Conservation (phyloP, 2,329 filamentous ascomycete genomes). For the Claviceps monticola region DNA sequence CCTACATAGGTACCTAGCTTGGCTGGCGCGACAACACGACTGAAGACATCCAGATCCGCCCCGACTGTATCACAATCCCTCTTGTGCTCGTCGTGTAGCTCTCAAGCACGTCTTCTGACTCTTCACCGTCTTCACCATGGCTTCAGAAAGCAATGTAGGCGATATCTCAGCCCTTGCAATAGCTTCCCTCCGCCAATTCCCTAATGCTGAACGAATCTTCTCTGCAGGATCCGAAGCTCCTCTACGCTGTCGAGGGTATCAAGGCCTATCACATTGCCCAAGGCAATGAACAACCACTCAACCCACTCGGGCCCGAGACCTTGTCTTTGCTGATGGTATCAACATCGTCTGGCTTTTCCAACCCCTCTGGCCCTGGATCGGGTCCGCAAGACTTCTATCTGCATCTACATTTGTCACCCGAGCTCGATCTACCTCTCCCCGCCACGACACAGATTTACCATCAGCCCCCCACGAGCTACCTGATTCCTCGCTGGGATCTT, state of each 20-base stretch:
- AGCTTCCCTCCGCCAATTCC: neutral
- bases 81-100: neutral
- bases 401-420: slow-evolving; percentile 84
- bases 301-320: slow-evolving; percentile 75
- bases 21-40: too few relatives aligned
- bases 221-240: slow-evolving; percentile 43
- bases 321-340: slow-evolving; percentile 93
- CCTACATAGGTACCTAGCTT: too few relatives aligned
- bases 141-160: slow-evolving; percentile 20
- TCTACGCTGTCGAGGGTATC: slow-evolving; percentile 69
- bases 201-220: neutral
- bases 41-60: too few relatives aligned
- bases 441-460: slow-evolving; percentile 97
- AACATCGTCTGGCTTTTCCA: slow-evolving; percentile 60
- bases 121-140: slow-evolving; percentile 10
- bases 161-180: neutral
- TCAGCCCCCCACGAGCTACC: slow-evolving; percentile 80
- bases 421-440: slow-evolving; percentile 84
- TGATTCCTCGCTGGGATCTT: slow-evolving; percentile 91
- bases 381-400: slow-evolving; percentile 91
- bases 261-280: slow-evolving; percentile 82
- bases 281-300: slow-evolving; percentile 73
- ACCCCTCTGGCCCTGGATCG: slow-evolving; percentile 35
- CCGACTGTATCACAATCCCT: too few relatives aligned
- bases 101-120: neutral